These are phyloP conservation scores for Phialocephala subalpina DNA, from an alignment of 2,329 filamentous ascomycete genomes.

Conservation along the genomic window DNA sequence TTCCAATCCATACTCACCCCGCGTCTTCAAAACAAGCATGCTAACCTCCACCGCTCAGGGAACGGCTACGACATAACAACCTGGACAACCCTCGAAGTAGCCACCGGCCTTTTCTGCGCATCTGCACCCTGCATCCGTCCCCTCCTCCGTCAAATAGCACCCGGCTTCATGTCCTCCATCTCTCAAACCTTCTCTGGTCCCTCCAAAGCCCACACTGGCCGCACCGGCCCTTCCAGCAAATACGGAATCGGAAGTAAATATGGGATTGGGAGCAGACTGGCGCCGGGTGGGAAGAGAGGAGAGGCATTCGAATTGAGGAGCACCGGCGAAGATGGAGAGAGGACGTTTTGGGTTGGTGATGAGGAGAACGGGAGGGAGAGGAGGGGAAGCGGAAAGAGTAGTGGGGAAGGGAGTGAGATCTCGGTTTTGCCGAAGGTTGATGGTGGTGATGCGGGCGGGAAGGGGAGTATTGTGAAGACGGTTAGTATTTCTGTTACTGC, in stretches of 20 bases:
- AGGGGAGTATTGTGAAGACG: not conserved
- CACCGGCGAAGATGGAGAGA: not conserved
- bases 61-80: constrained; percentile 23
- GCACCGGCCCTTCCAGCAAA: constrained; percentile 28
- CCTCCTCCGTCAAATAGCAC: not conserved
- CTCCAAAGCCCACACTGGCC: constrained; percentile 27
- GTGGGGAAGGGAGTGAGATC: not conserved
- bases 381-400: no score
- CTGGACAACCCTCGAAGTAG: not conserved
- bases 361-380: not conserved
- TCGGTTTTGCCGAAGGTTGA: not conserved
- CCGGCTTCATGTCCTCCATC: not conserved
- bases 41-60: constrained; percentile 16
- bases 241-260: constrained; percentile 26
- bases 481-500: not conserved
- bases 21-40: not conserved
- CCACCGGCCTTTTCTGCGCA: not conserved
- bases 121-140: not conserved
- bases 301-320: not conserved
- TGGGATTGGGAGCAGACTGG: not conserved
- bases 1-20: not conserved
- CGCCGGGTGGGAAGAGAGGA: not conserved
- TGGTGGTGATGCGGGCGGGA: not conserved
- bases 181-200: not conserved
- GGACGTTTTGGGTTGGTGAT: not conserved